Conservation (phyloP, 768 basidiomycete species). For the Agaricus sinodeliciosus region DNA sequence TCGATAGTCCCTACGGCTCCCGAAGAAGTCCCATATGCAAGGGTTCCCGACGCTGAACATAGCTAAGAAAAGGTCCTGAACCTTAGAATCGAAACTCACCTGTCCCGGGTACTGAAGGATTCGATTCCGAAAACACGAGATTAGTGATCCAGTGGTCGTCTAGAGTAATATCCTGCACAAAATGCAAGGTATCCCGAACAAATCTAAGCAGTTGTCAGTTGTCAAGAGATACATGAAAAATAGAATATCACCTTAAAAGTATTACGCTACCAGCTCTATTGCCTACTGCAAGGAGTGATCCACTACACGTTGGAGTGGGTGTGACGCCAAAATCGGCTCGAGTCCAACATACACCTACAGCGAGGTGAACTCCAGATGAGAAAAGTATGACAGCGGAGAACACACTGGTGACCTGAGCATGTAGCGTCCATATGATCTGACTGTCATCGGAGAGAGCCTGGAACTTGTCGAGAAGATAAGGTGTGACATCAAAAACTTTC, state of each 20-base stretch:
- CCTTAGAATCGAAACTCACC: conserved; percentile 29
- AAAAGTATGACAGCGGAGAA: conserved; percentile 5
- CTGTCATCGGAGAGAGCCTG: conserved; percentile 17
- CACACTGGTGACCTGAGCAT: conserved; percentile 54
- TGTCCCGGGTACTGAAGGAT: conserved; percentile 22
- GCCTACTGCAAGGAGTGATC: conserved; percentile 64
- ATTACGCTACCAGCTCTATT: conserved; percentile 58
- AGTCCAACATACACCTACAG: conserved; percentile 66
- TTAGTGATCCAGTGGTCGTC: conserved; percentile 60
- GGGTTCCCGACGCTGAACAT: conserved; percentile 42
- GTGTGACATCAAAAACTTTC: conserved; percentile 55
- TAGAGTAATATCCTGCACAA: conserved; percentile 33
- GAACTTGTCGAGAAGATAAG: conserved; percentile 32
- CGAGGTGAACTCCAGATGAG: not conserved
- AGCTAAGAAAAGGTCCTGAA: not conserved
- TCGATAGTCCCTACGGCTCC: conserved; percentile 53
- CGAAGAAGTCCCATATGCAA: conserved; percentile 55
- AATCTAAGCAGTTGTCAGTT: not conserved
- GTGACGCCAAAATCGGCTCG: conserved; percentile 49
- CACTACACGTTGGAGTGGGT: conserved; percentile 45
- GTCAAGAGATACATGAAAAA: not conserved
- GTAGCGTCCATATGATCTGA: conserved; percentile 29
- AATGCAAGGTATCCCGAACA: not conserved
- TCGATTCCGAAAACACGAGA: conserved; percentile 57
- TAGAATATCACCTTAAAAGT: conserved; percentile 43